Percentiles rank a stretch among this genome's conserved stretches.
Evolutionary conservation across 257 asterid genomes (phyloP).

Genomic region (Solanum verrucosum): DNA sequence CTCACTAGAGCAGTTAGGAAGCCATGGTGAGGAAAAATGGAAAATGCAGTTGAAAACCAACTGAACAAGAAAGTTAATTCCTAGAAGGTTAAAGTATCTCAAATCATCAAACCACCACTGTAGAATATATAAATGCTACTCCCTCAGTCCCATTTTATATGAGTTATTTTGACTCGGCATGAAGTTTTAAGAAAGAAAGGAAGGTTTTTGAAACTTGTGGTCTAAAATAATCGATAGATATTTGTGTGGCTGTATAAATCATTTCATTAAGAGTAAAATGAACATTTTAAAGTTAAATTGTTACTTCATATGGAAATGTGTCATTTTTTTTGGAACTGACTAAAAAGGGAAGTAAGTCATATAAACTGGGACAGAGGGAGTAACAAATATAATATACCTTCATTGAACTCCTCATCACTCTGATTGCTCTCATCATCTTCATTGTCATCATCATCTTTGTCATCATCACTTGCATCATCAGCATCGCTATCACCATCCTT

Average conservation of each 20-base stretch:
- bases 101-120: not conserved
- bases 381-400: conserved; percentile 33
- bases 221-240: too few relatives aligned
- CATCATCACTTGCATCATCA: conserved; percentile 4
- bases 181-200: not conserved
- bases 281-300: too few relatives aligned
- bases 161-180: not conserved
- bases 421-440: conserved; percentile 29
- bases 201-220: not conserved
- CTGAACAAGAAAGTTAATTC: not conserved
- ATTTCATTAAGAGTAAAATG: not conserved
- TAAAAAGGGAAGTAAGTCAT: not conserved
- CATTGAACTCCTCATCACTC: conserved; percentile 65
- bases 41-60: not conserved
- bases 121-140: not conserved
- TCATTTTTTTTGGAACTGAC: not conserved
- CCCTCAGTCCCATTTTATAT: not conserved
- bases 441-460: conserved; percentile 13
- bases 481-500: conserved; percentile 13
- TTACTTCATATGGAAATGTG: not conserved
- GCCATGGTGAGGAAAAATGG: not conserved
- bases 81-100: not conserved
- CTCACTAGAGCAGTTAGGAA: not conserved
- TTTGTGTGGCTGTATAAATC: not conserved
- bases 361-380: not conserved